Evolutionary conservation across 1,139 yeast genomes (phyloP), one percentile per base, ranked within the genome.

Genomic region (Scheffersomyces lignicola): DNA sequence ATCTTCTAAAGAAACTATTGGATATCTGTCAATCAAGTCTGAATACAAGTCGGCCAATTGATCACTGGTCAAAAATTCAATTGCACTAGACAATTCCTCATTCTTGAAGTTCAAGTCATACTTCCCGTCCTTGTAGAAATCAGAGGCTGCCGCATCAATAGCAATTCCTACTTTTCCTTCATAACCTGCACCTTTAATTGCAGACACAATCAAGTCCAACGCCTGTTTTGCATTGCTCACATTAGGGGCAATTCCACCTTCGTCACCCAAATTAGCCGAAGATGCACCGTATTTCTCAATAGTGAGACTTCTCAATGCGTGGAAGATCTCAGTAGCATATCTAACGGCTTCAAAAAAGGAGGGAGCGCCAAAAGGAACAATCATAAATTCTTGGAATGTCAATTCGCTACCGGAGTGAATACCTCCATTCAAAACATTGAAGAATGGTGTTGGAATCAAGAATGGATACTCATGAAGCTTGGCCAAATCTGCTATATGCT

Each of bases 231-330:
- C 89, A 54, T 95, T 78, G 49, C 83, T 77, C 56, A 90, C 80
- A 71, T 87, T 86, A 67, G 97, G 97, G 57, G 97, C 97, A 76
- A 90, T 96, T 79, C 97, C 97, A 82, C 97, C 97, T 78, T 90
- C 97, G 71, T 90, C 97, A 80, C 97, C 97, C 62, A 90, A 97
- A 75, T 90, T 90, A 73, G 95, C 97, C 58, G 97, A 97, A 47
- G 95, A 82, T 62, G 85, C 82, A 65, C 97, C 97, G 80, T 89
- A 90, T 69, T 74, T 77, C 80, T 85, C 80, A 80, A 85, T 86
- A 66, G 97, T 83, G 58, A 85, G 74, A 48, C 89, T 69, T 79
- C 89, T 90, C 70, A 90, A 82, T 73, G 78, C 76, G 79, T 88
- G 96, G 88, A 90, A 90, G 54, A 88, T 95, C 77, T 90, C 97